A percentile compares a stretch with the other conserved stretches of the same genome.
These are phyloP conservation scores for Trichophyton equinum DNA, from an alignment of 2,329 filamentous ascomycete species.

Conservation along the genomic window DNA sequence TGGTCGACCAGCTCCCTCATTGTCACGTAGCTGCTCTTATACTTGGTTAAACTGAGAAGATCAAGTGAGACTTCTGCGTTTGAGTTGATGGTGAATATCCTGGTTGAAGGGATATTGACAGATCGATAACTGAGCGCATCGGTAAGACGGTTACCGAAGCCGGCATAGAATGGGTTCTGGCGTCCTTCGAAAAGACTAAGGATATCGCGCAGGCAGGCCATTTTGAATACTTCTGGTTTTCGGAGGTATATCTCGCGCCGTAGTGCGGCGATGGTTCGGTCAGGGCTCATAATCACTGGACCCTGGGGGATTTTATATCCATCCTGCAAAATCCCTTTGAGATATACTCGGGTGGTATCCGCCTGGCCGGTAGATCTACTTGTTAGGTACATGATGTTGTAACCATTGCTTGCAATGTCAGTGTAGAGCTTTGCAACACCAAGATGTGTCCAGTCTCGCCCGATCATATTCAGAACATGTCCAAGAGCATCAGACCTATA, in stretches of 20 bases:
- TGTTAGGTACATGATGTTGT: constrained; percentile 97
- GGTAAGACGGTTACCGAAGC: constrained; percentile 90
- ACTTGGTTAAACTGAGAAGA: constrained; percentile 77
- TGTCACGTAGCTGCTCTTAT: constrained; percentile 92
- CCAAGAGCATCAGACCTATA: constrained; percentile 69
- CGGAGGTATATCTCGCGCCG: constrained; percentile 86
- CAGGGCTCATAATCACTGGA: constrained; percentile 87
- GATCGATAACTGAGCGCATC: constrained; percentile 93
- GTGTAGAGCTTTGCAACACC: constrained; percentile 96
- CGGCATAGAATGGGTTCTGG: constrained; percentile 82
- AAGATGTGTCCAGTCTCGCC: constrained; percentile 93
- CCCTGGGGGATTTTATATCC: constrained; percentile 75
- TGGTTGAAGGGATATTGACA: constrained; percentile 83
- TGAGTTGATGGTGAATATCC: constrained; percentile 98
- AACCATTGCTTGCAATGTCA: constrained; percentile 88
- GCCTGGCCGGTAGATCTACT: constrained; percentile 88
- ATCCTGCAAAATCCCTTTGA: constrained; percentile 81
- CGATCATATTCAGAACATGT: constrained; percentile 91
- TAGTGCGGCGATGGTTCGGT: constrained; percentile 85
- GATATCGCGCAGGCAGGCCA: constrained; percentile 94
- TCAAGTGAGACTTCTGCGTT: constrained; percentile 92
- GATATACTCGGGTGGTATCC: constrained; percentile 77
- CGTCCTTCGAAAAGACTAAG: constrained; percentile 69
- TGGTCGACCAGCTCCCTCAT: constrained; percentile 97
- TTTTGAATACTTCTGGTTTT: constrained; percentile 98